phyloP scores from a whole-genome alignment of 2,329 filamentous ascomycete species.

The Cladophialophora psammophila region DNA sequence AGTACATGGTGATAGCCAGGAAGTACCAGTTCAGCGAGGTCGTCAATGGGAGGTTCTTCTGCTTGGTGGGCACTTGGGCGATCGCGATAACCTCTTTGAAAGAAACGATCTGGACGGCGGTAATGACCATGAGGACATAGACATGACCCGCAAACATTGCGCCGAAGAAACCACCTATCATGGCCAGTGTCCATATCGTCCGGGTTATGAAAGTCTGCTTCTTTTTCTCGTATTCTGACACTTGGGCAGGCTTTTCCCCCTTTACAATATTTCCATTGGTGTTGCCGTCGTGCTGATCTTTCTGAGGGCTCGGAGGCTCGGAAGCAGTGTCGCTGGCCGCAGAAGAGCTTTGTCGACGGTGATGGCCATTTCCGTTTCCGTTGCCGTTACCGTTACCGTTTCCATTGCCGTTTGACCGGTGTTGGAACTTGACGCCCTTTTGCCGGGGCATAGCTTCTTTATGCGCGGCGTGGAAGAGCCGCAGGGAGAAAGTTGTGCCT shows the following conservation, averaged over 20 bases:
- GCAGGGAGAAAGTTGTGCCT: slow-evolving; percentile 13
- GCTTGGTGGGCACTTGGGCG: slow-evolving; percentile 89
- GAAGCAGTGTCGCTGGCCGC: slow-evolving; percentile 62
- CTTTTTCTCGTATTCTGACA: slow-evolving; percentile 94
- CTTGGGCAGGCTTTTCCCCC: slow-evolving; percentile 49
- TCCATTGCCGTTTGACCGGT: slow-evolving; percentile 57
- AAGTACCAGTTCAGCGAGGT: slow-evolving; percentile 99
- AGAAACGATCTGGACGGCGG: slow-evolving; percentile 91
- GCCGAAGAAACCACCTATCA: slow-evolving; percentile 92
- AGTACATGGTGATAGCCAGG: slow-evolving; percentile 98
- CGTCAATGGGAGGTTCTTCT: slow-evolving; percentile 88
- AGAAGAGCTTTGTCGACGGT: slow-evolving; percentile 62
- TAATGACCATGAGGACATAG: slow-evolving; percentile 93
- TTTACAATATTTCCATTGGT: slow-evolving; percentile 34
- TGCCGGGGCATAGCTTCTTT: slow-evolving; percentile 57
- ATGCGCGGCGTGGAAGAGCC: slow-evolving; percentile 4
- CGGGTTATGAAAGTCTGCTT: slow-evolving; percentile 97
- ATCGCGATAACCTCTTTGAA: slow-evolving; percentile 99
- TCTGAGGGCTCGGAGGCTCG: slow-evolving; percentile 58
- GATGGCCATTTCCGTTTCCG: slow-evolving; percentile 56
- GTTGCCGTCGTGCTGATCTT: slow-evolving; percentile 44
- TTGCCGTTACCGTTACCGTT: slow-evolving; percentile 56
- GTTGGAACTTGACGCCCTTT: slow-evolving; percentile 67
- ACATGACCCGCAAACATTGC: slow-evolving; percentile 96
- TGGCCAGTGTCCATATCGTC: slow-evolving; percentile 97